Percentiles rank a stretch among this genome's conserved stretches.
Conservation (phyloP, 805 yeast genomes). For the Metschnikowia continentalis region DNA sequence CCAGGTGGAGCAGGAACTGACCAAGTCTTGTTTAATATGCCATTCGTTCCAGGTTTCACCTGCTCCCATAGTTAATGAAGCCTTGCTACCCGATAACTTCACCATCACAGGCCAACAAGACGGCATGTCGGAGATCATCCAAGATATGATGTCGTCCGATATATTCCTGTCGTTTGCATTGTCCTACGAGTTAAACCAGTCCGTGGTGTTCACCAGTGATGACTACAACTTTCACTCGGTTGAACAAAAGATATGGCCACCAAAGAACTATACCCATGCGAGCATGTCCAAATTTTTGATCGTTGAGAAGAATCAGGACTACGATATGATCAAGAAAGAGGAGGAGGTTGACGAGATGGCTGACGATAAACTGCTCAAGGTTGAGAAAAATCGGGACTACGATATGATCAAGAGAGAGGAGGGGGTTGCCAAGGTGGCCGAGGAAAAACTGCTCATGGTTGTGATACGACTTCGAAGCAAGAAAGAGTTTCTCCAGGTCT, state of each 20-base stretch:
- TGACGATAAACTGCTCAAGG: neutral
- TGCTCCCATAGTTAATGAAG: neutral
- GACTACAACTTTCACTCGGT: neutral
- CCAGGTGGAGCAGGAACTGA: neutral
- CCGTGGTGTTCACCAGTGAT: neutral
- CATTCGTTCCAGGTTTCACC: neutral
- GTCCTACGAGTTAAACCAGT: neutral
- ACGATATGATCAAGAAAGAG: neutral
- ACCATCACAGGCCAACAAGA: neutral
- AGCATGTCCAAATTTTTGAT: neutral
- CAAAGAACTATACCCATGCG: neutral
- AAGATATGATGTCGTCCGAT: neutral
- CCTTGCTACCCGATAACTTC: neutral
- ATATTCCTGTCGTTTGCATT: neutral
- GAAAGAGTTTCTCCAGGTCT: slow-evolving; percentile 5
- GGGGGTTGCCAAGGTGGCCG: too few species aligned
- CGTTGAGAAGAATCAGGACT: neutral
- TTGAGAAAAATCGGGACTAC: neutral
- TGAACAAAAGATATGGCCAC: neutral
- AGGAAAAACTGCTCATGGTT: slow-evolving; percentile 2
- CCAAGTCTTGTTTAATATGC: neutral
- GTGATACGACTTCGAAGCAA: slow-evolving; percentile 1
- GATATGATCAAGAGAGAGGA: neutral
- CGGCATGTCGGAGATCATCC: neutral
- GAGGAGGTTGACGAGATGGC: too few species aligned